A percentile compares a stretch with the other conserved stretches of the same genome.
These are phyloP conservation scores for Glycine tomentella DNA, from an alignment of 306 rosid genomes.

Conservation along the genomic window DNA sequence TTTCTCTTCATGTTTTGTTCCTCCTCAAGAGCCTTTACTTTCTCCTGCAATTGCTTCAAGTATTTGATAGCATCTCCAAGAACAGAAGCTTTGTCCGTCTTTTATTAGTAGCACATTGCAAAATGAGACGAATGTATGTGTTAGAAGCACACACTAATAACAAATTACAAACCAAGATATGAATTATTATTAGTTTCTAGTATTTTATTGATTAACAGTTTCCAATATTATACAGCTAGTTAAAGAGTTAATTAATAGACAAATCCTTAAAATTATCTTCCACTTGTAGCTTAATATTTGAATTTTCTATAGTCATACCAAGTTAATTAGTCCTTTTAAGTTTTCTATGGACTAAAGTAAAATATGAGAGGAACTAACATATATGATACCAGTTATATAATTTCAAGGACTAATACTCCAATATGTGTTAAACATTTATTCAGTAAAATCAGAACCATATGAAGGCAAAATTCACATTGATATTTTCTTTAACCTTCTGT, in stretches of 20 bases:
- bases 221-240: neutral
- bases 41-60: slow-evolving; percentile 82
- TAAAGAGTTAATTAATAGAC: neutral
- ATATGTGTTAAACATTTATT: neutral
- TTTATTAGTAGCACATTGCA: slow-evolving; percentile 25
- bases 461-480: neutral
- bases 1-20: slow-evolving; percentile 65
- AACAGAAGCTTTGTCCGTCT: slow-evolving; percentile 96
- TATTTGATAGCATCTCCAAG: slow-evolving; percentile 91
- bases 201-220: neutral
- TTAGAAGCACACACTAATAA: neutral
- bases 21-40: slow-evolving; percentile 77
- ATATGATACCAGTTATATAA: neutral
- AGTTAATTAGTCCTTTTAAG: neutral
- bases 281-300: neutral
- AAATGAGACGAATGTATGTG: neutral
- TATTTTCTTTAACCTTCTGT: slow-evolving; percentile 35
- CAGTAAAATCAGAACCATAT: neutral
- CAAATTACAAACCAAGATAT: neutral
- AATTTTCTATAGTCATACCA: neutral
- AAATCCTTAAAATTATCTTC: neutral
- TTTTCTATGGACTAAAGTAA: neutral
- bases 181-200: neutral
- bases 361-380: neutral
- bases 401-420: neutral